phyloP scores from a whole-genome alignment of 2,329 filamentous ascomycete genomes.

The Teratosphaeria viscida region DNA sequence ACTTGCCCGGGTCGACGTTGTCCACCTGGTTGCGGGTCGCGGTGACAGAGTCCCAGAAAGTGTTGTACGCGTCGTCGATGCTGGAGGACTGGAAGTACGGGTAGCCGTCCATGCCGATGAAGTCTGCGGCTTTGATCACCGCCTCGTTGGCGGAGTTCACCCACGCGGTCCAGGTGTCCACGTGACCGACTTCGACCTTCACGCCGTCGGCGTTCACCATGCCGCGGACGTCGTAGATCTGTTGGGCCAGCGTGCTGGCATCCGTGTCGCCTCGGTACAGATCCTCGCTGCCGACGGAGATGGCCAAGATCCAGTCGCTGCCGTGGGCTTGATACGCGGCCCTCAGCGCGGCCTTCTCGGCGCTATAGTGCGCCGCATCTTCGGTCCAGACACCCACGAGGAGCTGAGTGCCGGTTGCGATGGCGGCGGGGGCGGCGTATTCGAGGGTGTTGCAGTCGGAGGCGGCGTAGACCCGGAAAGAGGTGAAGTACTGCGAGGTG shows the following conservation, averaged over 20 bases:
- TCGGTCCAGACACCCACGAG: conserved; percentile 55
- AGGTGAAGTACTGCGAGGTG: conserved; percentile 45
- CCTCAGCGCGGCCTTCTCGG: conserved; percentile 51
- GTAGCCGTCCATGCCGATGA: conserved; percentile 55
- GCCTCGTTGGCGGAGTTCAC: conserved; percentile 48
- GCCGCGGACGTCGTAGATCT: conserved; percentile 43
- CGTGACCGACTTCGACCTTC: conserved; percentile 49
- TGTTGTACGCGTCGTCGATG: conserved; percentile 44
- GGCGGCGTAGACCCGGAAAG: conserved; percentile 55
- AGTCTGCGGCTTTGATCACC: conserved; percentile 54
- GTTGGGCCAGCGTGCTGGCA: conserved; percentile 31
- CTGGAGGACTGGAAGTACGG: conserved; percentile 54
- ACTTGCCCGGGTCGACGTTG: conserved; percentile 25
- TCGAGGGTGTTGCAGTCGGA: conserved; percentile 43
- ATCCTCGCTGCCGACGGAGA: conserved; percentile 58
- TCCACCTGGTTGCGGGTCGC: conserved; percentile 34
- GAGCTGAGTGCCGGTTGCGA: conserved; percentile 49
- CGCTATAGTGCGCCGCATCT: conserved; percentile 41
- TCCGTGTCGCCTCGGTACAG: conserved; percentile 47
- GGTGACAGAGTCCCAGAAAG: conserved; percentile 40
- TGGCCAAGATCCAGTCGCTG: conserved; percentile 50
- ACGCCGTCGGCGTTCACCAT: conserved; percentile 40
- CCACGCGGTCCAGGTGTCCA: conserved; percentile 49
- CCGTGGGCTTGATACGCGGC: conserved; percentile 47
- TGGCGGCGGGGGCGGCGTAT: conserved; percentile 46